Base-by-base conservation (phyloP, 179 eudicot species). In the Vitellaria paradoxa region DNA sequence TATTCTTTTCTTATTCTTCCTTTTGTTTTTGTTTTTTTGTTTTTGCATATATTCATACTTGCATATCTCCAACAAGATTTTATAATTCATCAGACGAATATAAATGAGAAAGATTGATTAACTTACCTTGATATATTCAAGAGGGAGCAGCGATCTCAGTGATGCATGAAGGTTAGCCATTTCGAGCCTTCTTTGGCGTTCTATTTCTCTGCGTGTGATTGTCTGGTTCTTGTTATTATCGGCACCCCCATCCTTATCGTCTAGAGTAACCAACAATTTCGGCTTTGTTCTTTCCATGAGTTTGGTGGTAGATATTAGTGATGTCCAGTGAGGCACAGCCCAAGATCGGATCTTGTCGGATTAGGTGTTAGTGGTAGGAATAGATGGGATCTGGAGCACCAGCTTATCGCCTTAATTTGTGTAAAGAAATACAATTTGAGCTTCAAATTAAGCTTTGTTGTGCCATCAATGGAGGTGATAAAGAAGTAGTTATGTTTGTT, bases 101-200 rank as follows among this genome's bases (percentile, higher is more conserved):
- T 30, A 30, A 30, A 30, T 1, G 37, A 30, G 37, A 30, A 30
- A 30, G 37, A 30, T 30, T 30, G 2, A 2, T 30, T 30, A 20
- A 23, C 15, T 37, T 45, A 52, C 78, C 78, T 76, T 65, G 78
- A 76, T 52, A 17, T 50, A 78, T 14, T 86, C 83, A 47, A 70
- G 73, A 59, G 90, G 90, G 49, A 87, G 87, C 40, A 79, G 80
- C 23, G 81, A 68, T 53, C 85, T 46, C 45, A 87, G 85, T 1
- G 90, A 78, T 10, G 82, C 81, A 59, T 79, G 81, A 46, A 79
- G 86, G 15, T 47, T 69, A 49, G 90, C 67, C 88, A 85, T 85
- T 77, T 81, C 84, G 69, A 79, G 78, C 83, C 90, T 85, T 68
- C 90, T 81, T 61, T 74, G 87, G 62, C 78, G 66, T 62, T 87